Percentiles rank a stretch among this genome's conserved stretches.
Evolutionary conservation across 129 eudicot species (phyloP).

Genomic region (Escallonia rubra): DNA sequence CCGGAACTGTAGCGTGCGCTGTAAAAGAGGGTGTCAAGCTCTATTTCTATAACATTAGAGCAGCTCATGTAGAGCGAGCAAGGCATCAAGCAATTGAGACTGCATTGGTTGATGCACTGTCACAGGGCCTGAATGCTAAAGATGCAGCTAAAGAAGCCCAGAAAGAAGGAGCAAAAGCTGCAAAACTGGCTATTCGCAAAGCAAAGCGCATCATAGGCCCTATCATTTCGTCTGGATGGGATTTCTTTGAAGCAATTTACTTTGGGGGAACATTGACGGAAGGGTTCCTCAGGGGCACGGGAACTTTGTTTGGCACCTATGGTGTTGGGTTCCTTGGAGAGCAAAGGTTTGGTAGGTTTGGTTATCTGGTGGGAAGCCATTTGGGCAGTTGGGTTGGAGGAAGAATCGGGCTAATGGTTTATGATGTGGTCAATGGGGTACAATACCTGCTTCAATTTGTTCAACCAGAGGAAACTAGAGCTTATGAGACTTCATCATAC

Average conservation of each 20-base stretch:
- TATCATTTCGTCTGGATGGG: constrained; percentile 89
- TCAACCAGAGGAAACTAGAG: constrained; percentile 23
- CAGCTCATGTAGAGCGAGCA: constrained; percentile 61
- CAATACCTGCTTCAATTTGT: constrained; percentile 46
- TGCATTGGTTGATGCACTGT: constrained; percentile 55
- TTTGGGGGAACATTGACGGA: constrained; percentile 76
- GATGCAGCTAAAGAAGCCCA: constrained; percentile 71
- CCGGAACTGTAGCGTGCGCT: constrained; percentile 77
- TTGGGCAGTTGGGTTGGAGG: constrained; percentile 97
- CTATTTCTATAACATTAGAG: constrained; percentile 60
- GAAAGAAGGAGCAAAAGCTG: constrained; percentile 81
- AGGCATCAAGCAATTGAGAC: constrained; percentile 61
- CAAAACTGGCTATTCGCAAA: constrained; percentile 69
- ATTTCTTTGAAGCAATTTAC: constrained; percentile 84
- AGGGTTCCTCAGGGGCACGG: constrained; percentile 76
- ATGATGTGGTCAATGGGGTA: constrained; percentile 64
- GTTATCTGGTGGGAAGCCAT: constrained; percentile 84
- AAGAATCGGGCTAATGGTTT: constrained; percentile 82
- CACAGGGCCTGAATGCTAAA: constrained; percentile 57
- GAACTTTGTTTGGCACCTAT: constrained; percentile 81
- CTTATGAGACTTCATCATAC: constrained; percentile 17
- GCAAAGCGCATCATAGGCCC: constrained; percentile 82
- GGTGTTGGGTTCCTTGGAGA: constrained; percentile 62
- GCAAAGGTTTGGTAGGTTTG: constrained; percentile 68
- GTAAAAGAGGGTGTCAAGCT: constrained; percentile 83